Evolutionary conservation across 2,329 filamentous ascomycete species (phyloP), one percentile per base, ranked within the genome.

Genomic region (Plectosphaerella sp.): DNA sequence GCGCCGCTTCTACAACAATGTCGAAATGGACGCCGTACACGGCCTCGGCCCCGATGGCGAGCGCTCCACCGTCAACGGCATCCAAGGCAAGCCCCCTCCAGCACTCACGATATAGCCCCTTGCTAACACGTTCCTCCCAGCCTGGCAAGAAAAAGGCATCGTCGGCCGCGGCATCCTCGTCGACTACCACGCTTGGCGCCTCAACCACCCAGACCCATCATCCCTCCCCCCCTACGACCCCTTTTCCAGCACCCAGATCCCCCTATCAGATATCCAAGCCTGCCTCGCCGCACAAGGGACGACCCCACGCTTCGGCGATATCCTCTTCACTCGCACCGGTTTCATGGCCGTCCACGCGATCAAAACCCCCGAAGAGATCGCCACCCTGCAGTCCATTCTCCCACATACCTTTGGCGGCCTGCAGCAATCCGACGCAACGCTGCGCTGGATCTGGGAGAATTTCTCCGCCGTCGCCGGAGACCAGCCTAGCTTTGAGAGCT

Each of bases 401-500:
- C 54, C 54, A 14, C 56, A 57, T n/a, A 47, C 47, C 37, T 57
- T 57, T 43, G 42, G 52, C 51, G 80, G 79, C 1, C 67, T 82
- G 2, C 71, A 79, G 48, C 74, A 75, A 1, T 73, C 72, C 3
- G 67, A 74, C 15, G 71, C 70, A 5, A 75, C 73, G 7, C 68
- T 82, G 14, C 69, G 72, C 37, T 85, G 81, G 80, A 66, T 84
- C 16, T 84, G 80, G 79, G 75, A 83, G 50, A 71, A 76, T 14
- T 82, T 85, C 57, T 67, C 79, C 0, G 82, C 81, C 2, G 73
- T 83, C 0, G 82, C 75, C 0, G 78, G 80, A 3, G 82, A 86
- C 53, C 72, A 74, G 47, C 76, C 80, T 0, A 55, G 63, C 5
- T 77, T 80, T 55, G 81, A 84, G 58, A 75, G 75, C 3, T 78